Percentiles rank a stretch among this genome's conserved stretches.
These are phyloP conservation scores for Cladosporium velox DNA, from an alignment of 2,329 filamentous ascomycete species.

Conservation along the genomic window DNA sequence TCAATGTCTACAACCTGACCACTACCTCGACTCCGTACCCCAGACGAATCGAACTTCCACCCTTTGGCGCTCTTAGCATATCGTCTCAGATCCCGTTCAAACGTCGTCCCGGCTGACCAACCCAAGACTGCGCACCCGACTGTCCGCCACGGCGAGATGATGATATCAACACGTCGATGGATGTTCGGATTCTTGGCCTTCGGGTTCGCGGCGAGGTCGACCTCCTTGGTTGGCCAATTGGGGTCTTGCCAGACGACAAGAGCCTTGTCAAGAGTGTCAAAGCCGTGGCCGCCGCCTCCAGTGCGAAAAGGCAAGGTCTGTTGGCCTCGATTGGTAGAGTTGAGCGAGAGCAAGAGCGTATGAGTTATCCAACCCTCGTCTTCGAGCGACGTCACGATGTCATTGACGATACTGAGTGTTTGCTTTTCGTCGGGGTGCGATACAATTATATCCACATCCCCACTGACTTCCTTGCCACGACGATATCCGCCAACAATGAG, in stretches of 20 bases:
- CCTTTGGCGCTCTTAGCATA: slow-evolving; percentile 72
- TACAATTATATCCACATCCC: slow-evolving; percentile 85
- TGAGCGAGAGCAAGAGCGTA: slow-evolving; percentile 69
- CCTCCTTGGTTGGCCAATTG: slow-evolving; percentile 41
- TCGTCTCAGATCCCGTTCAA: slow-evolving; percentile 78
- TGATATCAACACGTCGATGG: slow-evolving; percentile 88
- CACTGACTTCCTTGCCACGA: slow-evolving; percentile 70
- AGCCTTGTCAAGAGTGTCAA: slow-evolving; percentile 89
- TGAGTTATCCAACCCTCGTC: slow-evolving; percentile 73
- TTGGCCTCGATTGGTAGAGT: slow-evolving; percentile 73
- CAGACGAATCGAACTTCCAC: slow-evolving; percentile 91
- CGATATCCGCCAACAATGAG: slow-evolving; percentile 79
- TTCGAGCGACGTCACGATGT: slow-evolving; percentile 73
- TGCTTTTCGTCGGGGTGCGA: slow-evolving; percentile 71
- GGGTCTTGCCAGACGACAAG: slow-evolving; percentile 89
- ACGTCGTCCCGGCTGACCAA: slow-evolving; percentile 88
- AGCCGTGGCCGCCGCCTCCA: slow-evolving; percentile 59
- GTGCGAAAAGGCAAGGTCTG: slow-evolving; percentile 58
- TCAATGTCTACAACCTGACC: slow-evolving; percentile 74
- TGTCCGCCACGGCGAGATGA: slow-evolving; percentile 84
- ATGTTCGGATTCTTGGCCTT: slow-evolving; percentile 65
- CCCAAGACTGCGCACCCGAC: slow-evolving; percentile 84
- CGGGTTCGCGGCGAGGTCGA: slow-evolving; percentile 39
- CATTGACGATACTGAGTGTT: slow-evolving; percentile 70
- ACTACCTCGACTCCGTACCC: slow-evolving; percentile 67